These are phyloP conservation scores for Cucumis hystrix DNA, from an alignment of 306 rosid species.

Conservation along the genomic window DNA sequence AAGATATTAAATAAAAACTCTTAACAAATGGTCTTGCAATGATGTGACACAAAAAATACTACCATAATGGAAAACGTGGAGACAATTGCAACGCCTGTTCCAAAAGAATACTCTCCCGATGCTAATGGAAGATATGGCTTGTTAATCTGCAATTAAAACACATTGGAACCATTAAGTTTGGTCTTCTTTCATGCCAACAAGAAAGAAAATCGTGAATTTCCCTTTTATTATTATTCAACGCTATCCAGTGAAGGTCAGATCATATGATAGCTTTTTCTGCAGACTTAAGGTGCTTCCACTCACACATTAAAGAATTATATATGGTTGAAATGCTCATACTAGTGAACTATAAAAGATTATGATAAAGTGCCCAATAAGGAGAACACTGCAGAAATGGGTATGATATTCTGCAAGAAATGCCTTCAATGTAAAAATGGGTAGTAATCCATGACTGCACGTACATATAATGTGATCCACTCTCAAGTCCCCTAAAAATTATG, in stretches of 20 bases:
- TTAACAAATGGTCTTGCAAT: not conserved
- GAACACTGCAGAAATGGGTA: not conserved
- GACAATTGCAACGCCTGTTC: slow-evolving; percentile 60
- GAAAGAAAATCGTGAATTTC: not conserved
- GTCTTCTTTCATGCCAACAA: not conserved
- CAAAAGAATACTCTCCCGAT: slow-evolving; percentile 83
- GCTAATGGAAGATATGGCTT: slow-evolving; percentile 98
- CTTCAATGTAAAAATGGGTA: not conserved
- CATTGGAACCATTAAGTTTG: not conserved
- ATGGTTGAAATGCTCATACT: not conserved
- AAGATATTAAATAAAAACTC: not conserved
- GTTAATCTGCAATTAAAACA: slow-evolving; percentile 56
- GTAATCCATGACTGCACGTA: not conserved
- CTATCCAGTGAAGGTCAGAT: not conserved
- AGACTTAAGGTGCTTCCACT: not conserved
- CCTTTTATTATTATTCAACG: not conserved
- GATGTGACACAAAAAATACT: slow-evolving; percentile 3
- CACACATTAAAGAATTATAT: not conserved
- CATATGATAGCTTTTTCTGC: not conserved
- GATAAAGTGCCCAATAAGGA: not conserved
- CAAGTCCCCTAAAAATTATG: not conserved
- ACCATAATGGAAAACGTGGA: slow-evolving; percentile 67
- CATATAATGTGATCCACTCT: not conserved
- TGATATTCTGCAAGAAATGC: not conserved
- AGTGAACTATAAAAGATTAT: not conserved